phyloP scores from a whole-genome alignment of 768 basidiomycete genomes.

The Hypholoma sublateritium region DNA sequence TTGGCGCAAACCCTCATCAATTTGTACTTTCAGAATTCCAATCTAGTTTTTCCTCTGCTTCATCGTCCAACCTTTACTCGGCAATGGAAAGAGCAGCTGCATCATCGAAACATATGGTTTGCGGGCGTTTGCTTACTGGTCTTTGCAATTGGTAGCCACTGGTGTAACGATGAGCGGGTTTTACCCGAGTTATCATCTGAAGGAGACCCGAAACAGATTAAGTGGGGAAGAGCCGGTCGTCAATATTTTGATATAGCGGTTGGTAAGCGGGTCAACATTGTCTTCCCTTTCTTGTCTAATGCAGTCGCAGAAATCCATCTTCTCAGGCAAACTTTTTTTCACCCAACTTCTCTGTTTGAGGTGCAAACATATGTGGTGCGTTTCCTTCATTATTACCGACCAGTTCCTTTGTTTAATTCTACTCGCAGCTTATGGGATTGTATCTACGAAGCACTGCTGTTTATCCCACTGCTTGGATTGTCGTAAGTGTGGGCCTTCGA shows the following conservation, averaged over 20 bases:
- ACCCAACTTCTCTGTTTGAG: conserved; percentile 61
- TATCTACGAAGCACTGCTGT: conserved; percentile 52
- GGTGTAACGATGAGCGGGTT: conserved; percentile 61
- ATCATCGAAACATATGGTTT: conserved; percentile 60
- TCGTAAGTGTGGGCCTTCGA: conserved; percentile 51
- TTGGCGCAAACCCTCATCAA: conserved; percentile 59
- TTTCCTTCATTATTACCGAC: background rate
- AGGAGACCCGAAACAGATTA: conserved; percentile 24
- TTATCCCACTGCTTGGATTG: conserved; percentile 52
- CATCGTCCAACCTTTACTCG: conserved; percentile 70
- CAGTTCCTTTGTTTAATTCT: background rate
- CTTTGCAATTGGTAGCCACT: conserved; percentile 71
- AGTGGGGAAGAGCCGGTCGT: conserved; percentile 47
- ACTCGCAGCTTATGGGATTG: conserved; percentile 47
- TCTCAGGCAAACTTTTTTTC: conserved; percentile 48
- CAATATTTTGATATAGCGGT: conserved; percentile 56
- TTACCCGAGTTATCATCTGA: conserved; percentile 29
- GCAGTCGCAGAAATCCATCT: conserved; percentile 47
- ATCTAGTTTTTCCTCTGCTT: conserved; percentile 63
- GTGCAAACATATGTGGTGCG: conserved; percentile 46
- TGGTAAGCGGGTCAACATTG: conserved; percentile 32
- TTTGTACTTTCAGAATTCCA: conserved; percentile 65
- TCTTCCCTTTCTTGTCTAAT: background rate
- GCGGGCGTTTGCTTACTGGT: conserved; percentile 57
- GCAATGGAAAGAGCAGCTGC: conserved; percentile 53